Base-by-base conservation (phyloP, 176 grass and related monocot genomes). In the barley (Hordeum vulgare) region DNA sequence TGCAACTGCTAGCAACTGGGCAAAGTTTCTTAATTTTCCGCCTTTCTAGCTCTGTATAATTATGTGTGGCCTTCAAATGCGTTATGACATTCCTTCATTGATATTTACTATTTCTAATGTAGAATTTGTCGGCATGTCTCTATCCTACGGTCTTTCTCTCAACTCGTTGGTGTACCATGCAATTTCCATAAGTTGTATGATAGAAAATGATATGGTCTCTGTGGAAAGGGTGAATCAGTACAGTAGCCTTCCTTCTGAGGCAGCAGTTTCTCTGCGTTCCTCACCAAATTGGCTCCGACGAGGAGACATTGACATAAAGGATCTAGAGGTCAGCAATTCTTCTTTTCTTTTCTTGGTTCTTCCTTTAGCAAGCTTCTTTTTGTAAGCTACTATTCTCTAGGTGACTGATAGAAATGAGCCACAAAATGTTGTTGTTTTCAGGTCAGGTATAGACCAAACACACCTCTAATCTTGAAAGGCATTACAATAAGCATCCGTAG, bases 211-310 rank as follows among this genome's bases (percentile, higher is more conserved):
- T 42, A 97, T 97, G 90, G 88, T 97, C 36, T 75, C 92, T 8
- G 88, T 94, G 31, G 95, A 97, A 75, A 94, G 95, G 67, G 91
- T 97, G 76, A 87, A 89, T 80, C 95, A 97, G 66, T 97, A 92
- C 66, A 89, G 83, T 51, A 89, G 66, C 69, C 91, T 97, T 80
- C 65, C 95, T 77, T 93, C 92, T 79, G 95, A 97, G 79, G 90
- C 92, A 59, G 81, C 89, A 47, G 88, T 84, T 62, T 67, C 76
- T 54, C 88, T 91, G 2, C 51, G 18, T 73, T 86, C 84, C 58
- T 76, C 88, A 2, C 81, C 79, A 82, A 76, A 94, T 81, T 97
- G 95, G 95, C 95, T 90, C 33, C 80, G 37, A 61, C 73, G 20
- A 45, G 95, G 95, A 61, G 78, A 97, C 66, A 92, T 97, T 53